phyloP scores from a whole-genome alignment of 805 yeast genomes.

The Wickerhamiella alocasiicola region DNA sequence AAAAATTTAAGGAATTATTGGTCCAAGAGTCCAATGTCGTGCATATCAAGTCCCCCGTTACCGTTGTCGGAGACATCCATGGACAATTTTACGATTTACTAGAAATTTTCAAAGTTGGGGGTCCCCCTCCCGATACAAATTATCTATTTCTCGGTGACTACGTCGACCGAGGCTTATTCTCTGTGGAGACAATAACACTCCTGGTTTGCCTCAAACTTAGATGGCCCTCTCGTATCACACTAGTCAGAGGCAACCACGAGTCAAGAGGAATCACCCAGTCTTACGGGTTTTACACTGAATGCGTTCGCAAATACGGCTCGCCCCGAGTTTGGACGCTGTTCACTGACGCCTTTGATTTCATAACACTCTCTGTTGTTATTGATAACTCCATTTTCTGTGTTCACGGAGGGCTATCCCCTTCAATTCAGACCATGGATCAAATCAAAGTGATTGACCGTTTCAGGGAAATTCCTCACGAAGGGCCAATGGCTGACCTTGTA shows the following conservation, averaged over 20 bases:
- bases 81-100: slow-evolving; percentile 92
- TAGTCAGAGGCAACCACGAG: slow-evolving; percentile 93
- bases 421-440: slow-evolving; percentile 87
- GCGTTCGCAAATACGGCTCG: slow-evolving; percentile 74
- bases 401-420: slow-evolving; percentile 95
- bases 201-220: slow-evolving; percentile 72
- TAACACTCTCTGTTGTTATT: slow-evolving; percentile 79
- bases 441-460: slow-evolving; percentile 82
- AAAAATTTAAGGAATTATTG: slow-evolving; percentile 68
- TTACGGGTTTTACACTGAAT: slow-evolving; percentile 94
- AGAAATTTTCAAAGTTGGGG: slow-evolving; percentile 90
- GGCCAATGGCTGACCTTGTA: slow-evolving; percentile 97
- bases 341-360: slow-evolving; percentile 85
- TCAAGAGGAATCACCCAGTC: slow-evolving; percentile 93
- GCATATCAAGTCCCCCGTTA: slow-evolving; percentile 71
- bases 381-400: slow-evolving; percentile 86
- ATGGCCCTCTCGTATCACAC: slow-evolving; percentile 70
- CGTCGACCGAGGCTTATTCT: slow-evolving; percentile 89
- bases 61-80: slow-evolving; percentile 95
- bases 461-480: slow-evolving; percentile 95
- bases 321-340: slow-evolving; percentile 75
- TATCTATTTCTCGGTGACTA: slow-evolving; percentile 90
- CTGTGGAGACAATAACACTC: slow-evolving; percentile 82
- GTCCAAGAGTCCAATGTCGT: slow-evolving; percentile 78
- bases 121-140: slow-evolving; percentile 84